Base-by-base conservation (phyloP, 306 rosid species). In the Acmispon strigosus region DNA sequence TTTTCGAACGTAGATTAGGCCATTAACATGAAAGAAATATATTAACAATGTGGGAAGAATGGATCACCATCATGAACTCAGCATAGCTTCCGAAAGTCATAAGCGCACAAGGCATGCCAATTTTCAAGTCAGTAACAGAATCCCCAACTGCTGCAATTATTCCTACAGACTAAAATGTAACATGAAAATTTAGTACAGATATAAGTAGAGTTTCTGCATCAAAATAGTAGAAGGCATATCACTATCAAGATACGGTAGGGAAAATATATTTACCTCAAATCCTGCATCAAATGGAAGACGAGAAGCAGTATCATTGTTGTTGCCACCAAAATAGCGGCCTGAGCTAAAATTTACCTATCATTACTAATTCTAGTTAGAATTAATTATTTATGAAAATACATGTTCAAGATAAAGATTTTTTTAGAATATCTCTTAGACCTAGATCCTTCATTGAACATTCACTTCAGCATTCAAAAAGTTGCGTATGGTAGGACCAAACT, bases 271-370 rank as follows among this genome's bases (percentile, higher is more conserved):
- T 77, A 94, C 97, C 97, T 94, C 98, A 82, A 94, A 94, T 56
- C 98, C 97, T n/a, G 95, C 92, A 88, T 94, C 93, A 80, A 94
- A 87, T 34, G 97, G 98, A 72, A 94, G 97, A 75, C 59, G 85
- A 48, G 97, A 52, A 17, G 78, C 75, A 72, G 58, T 73, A 43
- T 83, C 92, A 66, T 66, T 72, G 82, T 62, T 70, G 62, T 64
- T 76, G 52, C 88, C 90, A 65, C 83, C 79, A 63, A 94, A 94
- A 83, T 94, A 94, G 61, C 85, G 86, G 39, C 98, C 98, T 34
- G 98, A 94, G 84, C 98, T 90, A 85, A 90, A 94, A 77, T 94
- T 94, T 78, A 94, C 98, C 98, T 94, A 75, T 62, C 64, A 78
- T 76, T 19, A 72, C 44, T 75, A 19, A 16, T 43, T 71, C 55